Evolutionary conservation across 129 eudicot genomes (phyloP), one percentile per base, ranked within the genome.

Genomic region (Saussurea involucrata): DNA sequence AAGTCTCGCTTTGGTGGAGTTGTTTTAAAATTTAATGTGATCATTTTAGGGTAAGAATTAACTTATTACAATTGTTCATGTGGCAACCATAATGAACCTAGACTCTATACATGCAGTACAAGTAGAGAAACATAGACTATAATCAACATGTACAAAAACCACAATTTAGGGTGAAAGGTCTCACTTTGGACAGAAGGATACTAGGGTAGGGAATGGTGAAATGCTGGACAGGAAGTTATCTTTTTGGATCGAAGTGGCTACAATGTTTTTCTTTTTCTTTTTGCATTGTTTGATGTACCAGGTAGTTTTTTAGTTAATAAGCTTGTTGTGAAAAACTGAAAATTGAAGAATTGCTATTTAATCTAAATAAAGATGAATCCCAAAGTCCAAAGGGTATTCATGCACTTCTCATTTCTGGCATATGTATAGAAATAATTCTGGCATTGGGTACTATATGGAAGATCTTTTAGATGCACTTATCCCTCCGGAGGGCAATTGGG

Each of bases 121-220:
- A 24, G 63, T 71, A 44, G 63, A 70, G 32, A 69, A 36, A 21
- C 75, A 71, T 71, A 22, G 31, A 75, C 17, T 18, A 65, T 29
- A n/a, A 53, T 34, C 68, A 49, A 46, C 65, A 75, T 75, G 72
- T 61, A 64, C 40, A 64, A 64, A 37, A 24, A 27, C 61, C 64
- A 64, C 13, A 64, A 21, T 57, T 63, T 66, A 29, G 65, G 6
- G 22, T 18, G 27, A 58, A 58, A 20, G 12, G 12, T 18, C 64
- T 18, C 64, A 58, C 25, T 58, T 58, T 21, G 25, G 64, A 21
- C 64, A 58, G 7, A 20, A 58, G 64, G 58, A 49, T 15, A 49
- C 58, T n/a, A 49, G 21, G 21, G 64, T n/a, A 49, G 21, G 21
- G 64, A 18, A 58, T 20, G 24, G 10, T 20, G 25, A 20, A 18